Evolutionary conservation across 2,329 filamentous ascomycete genomes (phyloP).

Genomic region (Paecilomyces dactylethromorphus): DNA sequence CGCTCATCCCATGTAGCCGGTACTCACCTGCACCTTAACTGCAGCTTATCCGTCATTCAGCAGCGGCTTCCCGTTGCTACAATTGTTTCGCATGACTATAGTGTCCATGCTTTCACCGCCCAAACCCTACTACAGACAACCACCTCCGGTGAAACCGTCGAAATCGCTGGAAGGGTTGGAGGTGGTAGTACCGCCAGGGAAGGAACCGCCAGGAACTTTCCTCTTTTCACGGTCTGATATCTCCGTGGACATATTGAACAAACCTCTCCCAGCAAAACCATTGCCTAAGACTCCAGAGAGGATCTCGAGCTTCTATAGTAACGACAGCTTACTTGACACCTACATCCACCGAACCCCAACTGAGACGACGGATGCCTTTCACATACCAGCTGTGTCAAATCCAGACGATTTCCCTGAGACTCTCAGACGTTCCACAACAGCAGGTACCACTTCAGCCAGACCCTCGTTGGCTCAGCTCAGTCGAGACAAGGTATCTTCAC

Average conservation of each 20-base stretch:
- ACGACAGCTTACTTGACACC: conserved; percentile 5
- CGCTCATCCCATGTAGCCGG: neutral
- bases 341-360: conserved; percentile 1
- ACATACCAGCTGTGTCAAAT: neutral
- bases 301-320: conserved; percentile 6
- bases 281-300: conserved; percentile 4
- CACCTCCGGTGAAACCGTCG: conserved; percentile 27
- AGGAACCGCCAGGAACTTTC: conserved; percentile 19
- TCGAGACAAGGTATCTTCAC: conserved; percentile 4
- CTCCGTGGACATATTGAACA: conserved; percentile 21
- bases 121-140: conserved; percentile 13
- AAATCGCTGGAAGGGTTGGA: conserved; percentile 32
- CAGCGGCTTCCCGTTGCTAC: neutral
- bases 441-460: neutral
- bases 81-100: neutral
- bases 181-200: conserved; percentile 27
- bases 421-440: neutral
- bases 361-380: neutral
- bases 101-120: conserved; percentile 7
- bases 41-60: neutral
- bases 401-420: neutral
- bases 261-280: conserved; percentile 7
- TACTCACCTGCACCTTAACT: neutral
- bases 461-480: neutral
- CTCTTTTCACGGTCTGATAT: conserved; percentile 14